Conservation (phyloP, 208 protist species). For the Entamoeba invadens region DNA sequence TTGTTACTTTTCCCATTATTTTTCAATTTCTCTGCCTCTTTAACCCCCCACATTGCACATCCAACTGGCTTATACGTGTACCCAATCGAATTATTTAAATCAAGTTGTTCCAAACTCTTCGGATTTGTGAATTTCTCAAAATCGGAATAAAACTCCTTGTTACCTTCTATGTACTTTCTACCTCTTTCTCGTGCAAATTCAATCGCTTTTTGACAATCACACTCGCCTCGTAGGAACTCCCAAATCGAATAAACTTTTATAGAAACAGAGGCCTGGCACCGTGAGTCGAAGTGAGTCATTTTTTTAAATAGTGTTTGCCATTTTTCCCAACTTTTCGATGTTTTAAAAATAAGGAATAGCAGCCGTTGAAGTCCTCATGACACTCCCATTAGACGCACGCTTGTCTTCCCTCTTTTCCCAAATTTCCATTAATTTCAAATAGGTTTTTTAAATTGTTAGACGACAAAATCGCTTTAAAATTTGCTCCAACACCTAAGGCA, state of each 20-base stretch:
- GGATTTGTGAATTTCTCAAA: conserved; percentile 10
- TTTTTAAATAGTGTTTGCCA: conserved; percentile 20
- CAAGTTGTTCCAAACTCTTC: conserved; percentile 4
- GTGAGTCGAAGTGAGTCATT: no score
- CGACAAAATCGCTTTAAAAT: conserved; percentile 10
- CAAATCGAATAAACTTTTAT: conserved; percentile 34
- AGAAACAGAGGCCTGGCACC: no score
- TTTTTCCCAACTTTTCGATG: conserved; percentile 11
- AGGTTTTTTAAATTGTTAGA: no score
- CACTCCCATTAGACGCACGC: conserved; percentile 34
- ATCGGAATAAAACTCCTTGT: no score
- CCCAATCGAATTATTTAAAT: conserved; percentile 33
- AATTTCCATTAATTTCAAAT: no score
- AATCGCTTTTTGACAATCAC: no score
- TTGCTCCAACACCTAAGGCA: conserved; percentile 36
- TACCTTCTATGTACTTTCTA: no score
- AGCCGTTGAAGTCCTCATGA: conserved; percentile 40
- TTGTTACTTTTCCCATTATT: conserved; percentile 7
- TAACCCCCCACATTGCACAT: conserved; percentile 20
- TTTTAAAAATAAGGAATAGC: conserved; percentile 20
- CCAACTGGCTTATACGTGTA: no score
- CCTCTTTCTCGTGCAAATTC: no score
- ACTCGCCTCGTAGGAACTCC: no score
- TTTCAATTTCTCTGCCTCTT: not conserved
- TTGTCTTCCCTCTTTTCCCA: conserved; percentile 21